Evolutionary conservation across 2,329 filamentous ascomycete species (phyloP).

Genomic region (Pseudonectria buxi): DNA sequence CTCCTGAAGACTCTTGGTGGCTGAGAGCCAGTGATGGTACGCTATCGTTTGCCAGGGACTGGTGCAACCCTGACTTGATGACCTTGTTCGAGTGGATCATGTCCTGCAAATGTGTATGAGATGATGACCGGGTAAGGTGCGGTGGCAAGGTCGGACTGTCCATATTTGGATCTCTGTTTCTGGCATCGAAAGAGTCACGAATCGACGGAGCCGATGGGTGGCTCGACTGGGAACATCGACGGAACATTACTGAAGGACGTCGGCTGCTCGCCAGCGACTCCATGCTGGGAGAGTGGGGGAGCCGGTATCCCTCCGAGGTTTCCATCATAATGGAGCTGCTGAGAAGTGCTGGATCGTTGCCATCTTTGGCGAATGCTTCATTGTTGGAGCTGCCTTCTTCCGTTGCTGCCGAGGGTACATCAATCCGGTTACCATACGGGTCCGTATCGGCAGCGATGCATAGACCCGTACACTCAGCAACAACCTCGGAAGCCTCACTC

Average conservation of each 20-base stretch:
- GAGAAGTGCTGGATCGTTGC: conserved; percentile 33
- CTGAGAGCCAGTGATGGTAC: conserved; percentile 47
- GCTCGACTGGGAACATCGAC: conserved; percentile 43
- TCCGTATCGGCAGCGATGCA: conserved; percentile 32
- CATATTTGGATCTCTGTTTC: conserved; percentile 27
- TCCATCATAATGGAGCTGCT: conserved; percentile 29
- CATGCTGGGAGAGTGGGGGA: conserved; percentile 45
- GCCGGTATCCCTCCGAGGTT: conserved; percentile 42
- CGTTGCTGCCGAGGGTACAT: conserved; percentile 15
- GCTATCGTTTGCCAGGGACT: conserved; percentile 52
- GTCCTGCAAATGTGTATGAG: conserved; percentile 52
- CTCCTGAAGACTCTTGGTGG: conserved; percentile 40
- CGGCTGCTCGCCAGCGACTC: conserved; percentile 36
- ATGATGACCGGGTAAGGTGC: conserved; percentile 38
- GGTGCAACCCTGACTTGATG: conserved; percentile 49
- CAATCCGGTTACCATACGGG: conserved; percentile 15
- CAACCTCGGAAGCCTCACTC: conserved; percentile 71
- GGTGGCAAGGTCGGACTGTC: conserved; percentile 61
- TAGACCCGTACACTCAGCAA: conserved; percentile 72
- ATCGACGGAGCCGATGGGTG: conserved; percentile 43
- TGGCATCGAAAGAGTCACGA: conserved; percentile 32
- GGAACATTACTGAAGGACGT: conserved; percentile 31
- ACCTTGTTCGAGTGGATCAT: conserved; percentile 54
- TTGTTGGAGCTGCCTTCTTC: conserved; percentile 16
- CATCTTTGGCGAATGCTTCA: conserved; percentile 27